Percentiles rank a stretch among this genome's conserved stretches.
Evolutionary conservation across 805 yeast genomes (phyloP).

Genomic region (Nakazawaea siamensis): DNA sequence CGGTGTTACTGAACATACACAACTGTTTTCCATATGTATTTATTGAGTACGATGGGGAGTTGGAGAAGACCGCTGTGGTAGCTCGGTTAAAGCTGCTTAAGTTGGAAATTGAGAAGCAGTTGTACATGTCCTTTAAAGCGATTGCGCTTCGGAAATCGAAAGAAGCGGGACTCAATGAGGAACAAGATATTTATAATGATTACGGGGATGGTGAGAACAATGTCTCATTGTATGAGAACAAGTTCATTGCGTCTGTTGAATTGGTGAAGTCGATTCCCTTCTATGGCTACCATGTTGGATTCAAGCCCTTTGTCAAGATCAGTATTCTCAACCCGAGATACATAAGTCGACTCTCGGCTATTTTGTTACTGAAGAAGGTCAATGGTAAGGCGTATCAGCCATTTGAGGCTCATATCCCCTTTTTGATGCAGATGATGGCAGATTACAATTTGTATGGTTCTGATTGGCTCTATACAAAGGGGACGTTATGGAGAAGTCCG

Average conservation of each 20-base stretch:
- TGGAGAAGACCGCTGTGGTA: conserved; percentile 14
- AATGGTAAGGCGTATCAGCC: conserved; percentile 34
- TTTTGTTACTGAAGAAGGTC: conserved; percentile 29
- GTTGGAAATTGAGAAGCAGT: conserved; percentile 32
- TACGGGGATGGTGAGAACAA: conserved; percentile 11
- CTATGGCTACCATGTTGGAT: conserved; percentile 74
- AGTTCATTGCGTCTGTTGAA: conserved; percentile 50
- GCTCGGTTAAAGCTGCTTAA: conserved; percentile 31
- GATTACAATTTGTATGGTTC: conserved; percentile 86
- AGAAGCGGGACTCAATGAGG: conserved; percentile 6
- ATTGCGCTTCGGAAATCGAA: conserved; percentile 11
- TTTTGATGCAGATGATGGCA: conserved; percentile 62
- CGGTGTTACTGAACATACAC: conserved; percentile 65
- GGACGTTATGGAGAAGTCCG: conserved; percentile 52
- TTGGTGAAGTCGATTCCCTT: conserved; percentile 72
- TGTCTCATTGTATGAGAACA: conserved; percentile 12
- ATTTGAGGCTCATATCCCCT: conserved; percentile 79
- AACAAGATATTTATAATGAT: conserved; percentile 13
- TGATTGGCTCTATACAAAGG: conserved; percentile 52
- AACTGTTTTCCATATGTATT: conserved; percentile 79
- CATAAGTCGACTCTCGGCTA: conserved; percentile 42
- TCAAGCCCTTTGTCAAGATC: conserved; percentile 59
- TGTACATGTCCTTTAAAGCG: conserved; percentile 30
- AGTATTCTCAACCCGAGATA: conserved; percentile 57
- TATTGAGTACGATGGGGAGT: conserved; percentile 37